phyloP scores from a whole-genome alignment of 2,329 filamentous ascomycete species.

The Cordyceps militaris region DNA sequence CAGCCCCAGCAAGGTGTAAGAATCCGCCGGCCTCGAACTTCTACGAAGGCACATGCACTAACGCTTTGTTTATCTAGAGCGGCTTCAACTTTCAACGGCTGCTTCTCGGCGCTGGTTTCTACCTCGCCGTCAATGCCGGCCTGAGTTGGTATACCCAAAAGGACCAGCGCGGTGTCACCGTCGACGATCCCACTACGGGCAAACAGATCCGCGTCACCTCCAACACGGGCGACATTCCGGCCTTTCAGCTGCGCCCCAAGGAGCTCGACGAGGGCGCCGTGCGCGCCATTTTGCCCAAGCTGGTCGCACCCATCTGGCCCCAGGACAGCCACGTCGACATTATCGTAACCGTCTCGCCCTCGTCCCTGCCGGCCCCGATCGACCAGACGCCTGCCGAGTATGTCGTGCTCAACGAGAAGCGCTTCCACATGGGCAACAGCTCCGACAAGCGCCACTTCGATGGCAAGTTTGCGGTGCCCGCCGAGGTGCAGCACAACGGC shows the following conservation, averaged over 20 bases:
- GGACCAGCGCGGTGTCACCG: slow-evolving; percentile 39
- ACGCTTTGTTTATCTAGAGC: slow-evolving; percentile 20
- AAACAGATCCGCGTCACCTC: slow-evolving; percentile 45
- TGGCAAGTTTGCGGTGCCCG: slow-evolving; percentile 69
- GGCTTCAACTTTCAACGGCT: slow-evolving; percentile 37
- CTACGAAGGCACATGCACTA: background rate
- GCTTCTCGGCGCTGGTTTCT: slow-evolving; percentile 46
- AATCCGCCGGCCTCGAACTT: background rate
- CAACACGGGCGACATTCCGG: slow-evolving; percentile 51
- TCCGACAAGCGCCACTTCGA: slow-evolving; percentile 72
- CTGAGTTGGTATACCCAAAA: slow-evolving; percentile 47
- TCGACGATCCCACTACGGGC: slow-evolving; percentile 43
- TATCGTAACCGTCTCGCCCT: slow-evolving; percentile 74
- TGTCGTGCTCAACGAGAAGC: slow-evolving; percentile 71
- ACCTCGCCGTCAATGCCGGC: slow-evolving; percentile 51
- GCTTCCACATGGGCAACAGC: slow-evolving; percentile 71
- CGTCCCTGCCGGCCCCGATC: slow-evolving; percentile 61
- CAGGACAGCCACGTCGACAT: slow-evolving; percentile 73
- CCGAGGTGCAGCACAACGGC: slow-evolving; percentile 78
- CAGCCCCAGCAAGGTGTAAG: slow-evolving; percentile 17
- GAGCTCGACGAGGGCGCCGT: slow-evolving; percentile 52
- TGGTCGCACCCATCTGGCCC: slow-evolving; percentile 83
- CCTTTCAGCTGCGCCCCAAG: slow-evolving; percentile 58
- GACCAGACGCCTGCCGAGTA: slow-evolving; percentile 57
- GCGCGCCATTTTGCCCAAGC: slow-evolving; percentile 59